Evolutionary conservation across 495 filamentous ascomycete genomes (phyloP), one percentile per base, ranked within the genome.

Genomic region (Talaromyces trachyspermus): DNA sequence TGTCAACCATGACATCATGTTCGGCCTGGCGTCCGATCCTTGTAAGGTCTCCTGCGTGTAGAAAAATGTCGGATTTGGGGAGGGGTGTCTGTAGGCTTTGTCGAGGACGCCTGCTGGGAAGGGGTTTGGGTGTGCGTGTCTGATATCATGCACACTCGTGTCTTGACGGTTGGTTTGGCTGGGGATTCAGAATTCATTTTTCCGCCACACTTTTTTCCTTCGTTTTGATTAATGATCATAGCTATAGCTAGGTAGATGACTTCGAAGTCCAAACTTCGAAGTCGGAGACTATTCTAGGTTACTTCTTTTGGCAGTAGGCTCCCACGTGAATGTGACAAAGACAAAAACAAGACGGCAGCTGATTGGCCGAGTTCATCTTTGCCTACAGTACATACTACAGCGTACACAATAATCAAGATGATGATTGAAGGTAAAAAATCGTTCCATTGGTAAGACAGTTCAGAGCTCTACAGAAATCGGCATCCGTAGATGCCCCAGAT

Each of bases 11-110:
- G 5, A 53, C 47, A 11, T 67, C 58, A 54, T 81, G 81, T 53
- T 88, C 77, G 32, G 57, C 40, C 2, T 75, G 38, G 11, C 72
- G 71, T 2, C 84, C 85, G 43, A 76, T 60, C 46, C 75, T 73
- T 7, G 85, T 90, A 18, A 90, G 58, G 60, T 90, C 85, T 33
- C 86, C 85, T 51, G 79, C 83, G 59, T 89, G 86, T 12, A 92
- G 72, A 8, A 81, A 69, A 33, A 90, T 70, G 59, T 90, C 78
- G 40, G 70, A 70, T 43, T 59, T 55, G 1, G 80, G 80, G 41
- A 78, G 67, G 0, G 72, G 30, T 59, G 40, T 23, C 72, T 68
- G 62, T 69, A 77, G 44, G 68, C 48, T 40, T 55, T 53, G 36
- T 47, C 38, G n/a, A 56, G 59, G 49, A 30, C n/a, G 25, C 41